Conservation (phyloP, 768 basidiomycete genomes). For the Mycena sanguinolenta region DNA sequence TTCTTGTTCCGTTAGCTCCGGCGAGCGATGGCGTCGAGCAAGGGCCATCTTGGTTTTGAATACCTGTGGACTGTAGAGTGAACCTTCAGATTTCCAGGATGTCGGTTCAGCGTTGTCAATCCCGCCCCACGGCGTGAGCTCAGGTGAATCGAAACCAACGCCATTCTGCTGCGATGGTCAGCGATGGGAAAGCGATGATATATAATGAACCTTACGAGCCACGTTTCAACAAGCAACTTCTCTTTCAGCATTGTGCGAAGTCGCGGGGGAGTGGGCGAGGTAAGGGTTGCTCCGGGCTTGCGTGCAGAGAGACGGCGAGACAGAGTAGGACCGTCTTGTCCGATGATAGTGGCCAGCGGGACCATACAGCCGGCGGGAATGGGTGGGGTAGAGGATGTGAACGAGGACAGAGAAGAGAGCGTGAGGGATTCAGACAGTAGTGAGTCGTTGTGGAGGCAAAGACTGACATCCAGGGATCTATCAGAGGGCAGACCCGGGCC, state of each 20-base stretch:
- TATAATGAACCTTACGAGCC: constrained; percentile 50
- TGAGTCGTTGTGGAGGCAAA: constrained; percentile 32
- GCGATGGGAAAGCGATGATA: background rate
- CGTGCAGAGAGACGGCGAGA: constrained; percentile 34
- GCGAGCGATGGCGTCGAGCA: constrained; percentile 26
- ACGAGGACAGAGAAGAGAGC: constrained; percentile 49
- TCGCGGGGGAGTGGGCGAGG: constrained; percentile 54
- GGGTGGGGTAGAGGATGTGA: constrained; percentile 45
- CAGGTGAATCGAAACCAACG: constrained; percentile 47
- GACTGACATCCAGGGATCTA: constrained; percentile 27
- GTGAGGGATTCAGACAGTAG: constrained; percentile 52
- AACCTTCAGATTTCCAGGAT: constrained; percentile 57
- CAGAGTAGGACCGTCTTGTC: constrained; percentile 47
- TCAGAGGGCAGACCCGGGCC: constrained; percentile 13
- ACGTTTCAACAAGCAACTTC: constrained; percentile 54
- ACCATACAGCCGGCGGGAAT: constrained; percentile 44
- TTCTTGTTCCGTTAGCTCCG: constrained; percentile 12
- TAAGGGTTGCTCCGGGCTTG: constrained; percentile 40
- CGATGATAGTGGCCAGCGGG: constrained; percentile 44
- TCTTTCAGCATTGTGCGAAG: constrained; percentile 54
- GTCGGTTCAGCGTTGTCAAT: constrained; percentile 33
- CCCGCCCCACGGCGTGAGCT: constrained; percentile 56
- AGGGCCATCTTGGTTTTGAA: constrained; percentile 42
- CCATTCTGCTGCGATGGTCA: constrained; percentile 44
- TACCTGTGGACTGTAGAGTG: constrained; percentile 50